These are phyloP conservation scores for Verbascum thapsus DNA, from an alignment of 257 asterid genomes.

Conservation along the genomic window DNA sequence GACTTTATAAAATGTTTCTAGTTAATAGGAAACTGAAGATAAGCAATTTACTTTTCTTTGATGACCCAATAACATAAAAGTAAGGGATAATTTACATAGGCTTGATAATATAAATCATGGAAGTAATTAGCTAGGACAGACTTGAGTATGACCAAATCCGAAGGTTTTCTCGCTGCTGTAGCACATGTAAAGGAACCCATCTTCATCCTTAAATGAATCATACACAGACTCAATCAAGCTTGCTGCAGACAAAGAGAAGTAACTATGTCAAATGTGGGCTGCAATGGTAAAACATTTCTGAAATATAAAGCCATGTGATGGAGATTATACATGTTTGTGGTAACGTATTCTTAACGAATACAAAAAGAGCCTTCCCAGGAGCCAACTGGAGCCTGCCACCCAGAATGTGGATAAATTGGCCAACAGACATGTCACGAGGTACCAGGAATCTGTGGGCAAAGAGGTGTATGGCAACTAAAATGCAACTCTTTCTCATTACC, in stretches of 20 bases:
- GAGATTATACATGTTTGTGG: constrained; percentile 79
- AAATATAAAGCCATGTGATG: constrained; percentile 20
- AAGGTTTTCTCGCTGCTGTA: constrained; percentile 98
- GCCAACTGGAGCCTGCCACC: constrained; percentile 80
- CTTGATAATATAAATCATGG: constrained; percentile 19
- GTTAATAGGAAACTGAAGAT: too few relatives aligned
- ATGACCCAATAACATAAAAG: constrained; percentile 21
- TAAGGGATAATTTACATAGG: constrained; percentile 13
- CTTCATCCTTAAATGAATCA: constrained; percentile 71
- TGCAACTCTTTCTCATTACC: neutral
- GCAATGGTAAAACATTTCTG: neutral
- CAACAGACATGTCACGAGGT: constrained; percentile 95
- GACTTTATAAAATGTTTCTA: too few relatives aligned
- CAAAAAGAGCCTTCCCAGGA: constrained; percentile 92
- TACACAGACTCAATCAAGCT: constrained; percentile 72
- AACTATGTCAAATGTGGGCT: neutral
- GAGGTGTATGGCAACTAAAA: too few relatives aligned
- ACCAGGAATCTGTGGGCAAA: constrained; percentile 69
- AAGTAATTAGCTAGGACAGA: constrained; percentile 23
- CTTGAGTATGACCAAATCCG: constrained; percentile 34
- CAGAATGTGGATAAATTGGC: constrained; percentile 86
- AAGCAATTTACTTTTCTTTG: neutral
- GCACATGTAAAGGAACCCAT: constrained; percentile 94
- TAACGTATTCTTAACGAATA: constrained; percentile 79
- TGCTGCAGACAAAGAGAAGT: constrained; percentile 47